phyloP scores from a whole-genome alignment of 805 yeast species.

The Metschnikowia chrysomelidarum region DNA sequence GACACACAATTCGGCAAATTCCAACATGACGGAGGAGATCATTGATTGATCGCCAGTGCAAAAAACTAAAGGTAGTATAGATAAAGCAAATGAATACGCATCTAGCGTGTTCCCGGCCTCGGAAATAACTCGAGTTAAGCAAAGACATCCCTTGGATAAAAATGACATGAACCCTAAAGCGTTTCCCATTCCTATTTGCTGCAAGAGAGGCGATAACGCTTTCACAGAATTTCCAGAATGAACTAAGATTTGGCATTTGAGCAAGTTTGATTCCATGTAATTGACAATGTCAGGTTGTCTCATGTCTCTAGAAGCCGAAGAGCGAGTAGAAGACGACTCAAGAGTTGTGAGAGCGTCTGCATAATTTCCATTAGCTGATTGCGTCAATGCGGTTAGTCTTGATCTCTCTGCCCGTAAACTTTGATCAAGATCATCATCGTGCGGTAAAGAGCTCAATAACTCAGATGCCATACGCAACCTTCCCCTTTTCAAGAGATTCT shows the following conservation, averaged over 20 bases:
- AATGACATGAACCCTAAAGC: slow-evolving; percentile 44
- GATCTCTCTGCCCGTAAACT: slow-evolving; percentile 7
- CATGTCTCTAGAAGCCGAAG: slow-evolving; percentile 1
- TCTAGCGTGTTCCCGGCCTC: slow-evolving; percentile 43
- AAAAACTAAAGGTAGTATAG: slow-evolving; percentile 45
- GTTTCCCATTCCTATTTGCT: slow-evolving; percentile 49
- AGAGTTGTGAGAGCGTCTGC: slow-evolving; percentile 2
- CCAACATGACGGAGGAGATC: slow-evolving; percentile 34
- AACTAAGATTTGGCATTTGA: slow-evolving; percentile 46
- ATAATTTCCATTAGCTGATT: slow-evolving; percentile 14
- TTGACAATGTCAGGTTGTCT: no score
- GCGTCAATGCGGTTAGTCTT: slow-evolving; percentile 9
- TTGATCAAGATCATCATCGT: slow-evolving; percentile 14
- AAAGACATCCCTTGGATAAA: slow-evolving; percentile 45
- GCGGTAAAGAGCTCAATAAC: slow-evolving; percentile 32
- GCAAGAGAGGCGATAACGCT: slow-evolving; percentile 48
- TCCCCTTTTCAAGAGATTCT: slow-evolving; percentile 37
- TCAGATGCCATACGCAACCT: slow-evolving; percentile 33
- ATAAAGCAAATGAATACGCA: slow-evolving; percentile 38
- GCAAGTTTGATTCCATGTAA: slow-evolving; percentile 44
- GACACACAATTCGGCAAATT: slow-evolving; percentile 29
- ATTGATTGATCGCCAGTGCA: slow-evolving; percentile 39
- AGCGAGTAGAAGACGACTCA: not conserved
- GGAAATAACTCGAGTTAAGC: slow-evolving; percentile 45
- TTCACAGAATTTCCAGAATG: slow-evolving; percentile 45